phyloP scores from a whole-genome alignment of 2,329 filamentous ascomycete genomes.

The Colletotrichum sp. region DNA sequence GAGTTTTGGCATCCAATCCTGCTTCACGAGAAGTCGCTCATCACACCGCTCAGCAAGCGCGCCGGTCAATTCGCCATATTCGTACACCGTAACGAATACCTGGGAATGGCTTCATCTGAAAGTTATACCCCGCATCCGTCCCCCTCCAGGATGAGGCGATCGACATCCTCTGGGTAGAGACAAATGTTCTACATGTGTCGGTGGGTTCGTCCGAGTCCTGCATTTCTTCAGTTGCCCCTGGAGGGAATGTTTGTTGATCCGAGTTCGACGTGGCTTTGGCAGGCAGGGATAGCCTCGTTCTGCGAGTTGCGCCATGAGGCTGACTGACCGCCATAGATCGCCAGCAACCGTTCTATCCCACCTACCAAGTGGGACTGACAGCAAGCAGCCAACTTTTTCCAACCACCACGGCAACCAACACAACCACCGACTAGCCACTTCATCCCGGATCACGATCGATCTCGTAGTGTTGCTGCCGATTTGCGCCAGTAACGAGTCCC shows the following conservation, averaged over 20 bases:
- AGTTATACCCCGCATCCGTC: background rate
- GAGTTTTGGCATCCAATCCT: background rate
- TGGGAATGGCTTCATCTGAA: conserved; percentile 11
- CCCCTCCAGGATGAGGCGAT: conserved; percentile 4
- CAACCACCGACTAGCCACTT: background rate
- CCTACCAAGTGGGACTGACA: conserved; percentile 15
- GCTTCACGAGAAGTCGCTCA: background rate
- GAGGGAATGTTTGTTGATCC: conserved; percentile 11
- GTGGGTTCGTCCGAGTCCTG: background rate
- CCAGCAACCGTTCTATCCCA: conserved; percentile 6
- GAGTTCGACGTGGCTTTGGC: conserved; percentile 19
- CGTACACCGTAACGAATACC: background rate
- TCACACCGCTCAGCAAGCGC: conserved; percentile 14
- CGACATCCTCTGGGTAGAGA: background rate
- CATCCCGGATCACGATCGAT: background rate
- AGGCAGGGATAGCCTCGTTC: conserved; percentile 24
- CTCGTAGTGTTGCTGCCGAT: background rate
- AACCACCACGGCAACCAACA: background rate
- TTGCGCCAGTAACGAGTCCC: background rate
- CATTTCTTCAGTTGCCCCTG: conserved; percentile 16
- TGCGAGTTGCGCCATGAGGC: conserved; percentile 13
- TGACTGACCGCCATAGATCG: conserved; percentile 25
- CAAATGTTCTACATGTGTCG: background rate
- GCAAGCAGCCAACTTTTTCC: conserved; percentile 10
- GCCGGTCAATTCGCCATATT: background rate